Conservation (phyloP, 768 basidiomycete genomes). For the Tulasnella sp. region DNA sequence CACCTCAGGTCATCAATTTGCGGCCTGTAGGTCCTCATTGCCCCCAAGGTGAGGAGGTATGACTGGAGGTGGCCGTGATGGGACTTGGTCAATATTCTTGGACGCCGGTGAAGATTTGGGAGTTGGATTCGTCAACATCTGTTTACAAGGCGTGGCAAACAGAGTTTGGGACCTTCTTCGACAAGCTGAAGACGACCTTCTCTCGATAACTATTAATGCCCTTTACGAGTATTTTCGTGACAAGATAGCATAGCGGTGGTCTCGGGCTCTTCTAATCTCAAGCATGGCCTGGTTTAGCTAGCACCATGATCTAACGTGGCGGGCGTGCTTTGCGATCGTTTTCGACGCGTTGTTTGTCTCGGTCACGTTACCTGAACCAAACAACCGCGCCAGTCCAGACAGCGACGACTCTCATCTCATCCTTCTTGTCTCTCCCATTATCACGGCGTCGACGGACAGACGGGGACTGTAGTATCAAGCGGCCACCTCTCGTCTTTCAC, state of each 20-base stretch:
- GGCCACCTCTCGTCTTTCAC: not conserved
- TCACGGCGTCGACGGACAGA: not conserved
- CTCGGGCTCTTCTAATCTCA: not conserved
- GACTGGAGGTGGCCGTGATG: no score
- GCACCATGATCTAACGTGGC: no score
- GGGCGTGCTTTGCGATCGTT: not conserved
- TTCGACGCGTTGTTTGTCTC: not conserved
- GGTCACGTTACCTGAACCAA: slow-evolving; percentile 5
- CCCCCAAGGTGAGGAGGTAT: no score
- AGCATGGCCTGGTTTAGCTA: not conserved
- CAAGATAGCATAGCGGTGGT: no score
- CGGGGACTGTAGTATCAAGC: not conserved
- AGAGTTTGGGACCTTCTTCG: no score
- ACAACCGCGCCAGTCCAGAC: slow-evolving; percentile 8
- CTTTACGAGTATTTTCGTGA: no score
- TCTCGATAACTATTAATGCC: no score
- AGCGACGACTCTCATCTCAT: not conserved
- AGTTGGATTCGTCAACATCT: no score
- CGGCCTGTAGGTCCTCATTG: not conserved
- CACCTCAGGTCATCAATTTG: not conserved
- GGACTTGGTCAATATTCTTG: no score
- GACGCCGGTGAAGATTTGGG: no score
- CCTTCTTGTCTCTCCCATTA: not conserved
- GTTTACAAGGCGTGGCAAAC: no score
- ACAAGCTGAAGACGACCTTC: no score